phyloP scores from a whole-genome alignment of 306 rosid species.

The Cicer judaicum region DNA sequence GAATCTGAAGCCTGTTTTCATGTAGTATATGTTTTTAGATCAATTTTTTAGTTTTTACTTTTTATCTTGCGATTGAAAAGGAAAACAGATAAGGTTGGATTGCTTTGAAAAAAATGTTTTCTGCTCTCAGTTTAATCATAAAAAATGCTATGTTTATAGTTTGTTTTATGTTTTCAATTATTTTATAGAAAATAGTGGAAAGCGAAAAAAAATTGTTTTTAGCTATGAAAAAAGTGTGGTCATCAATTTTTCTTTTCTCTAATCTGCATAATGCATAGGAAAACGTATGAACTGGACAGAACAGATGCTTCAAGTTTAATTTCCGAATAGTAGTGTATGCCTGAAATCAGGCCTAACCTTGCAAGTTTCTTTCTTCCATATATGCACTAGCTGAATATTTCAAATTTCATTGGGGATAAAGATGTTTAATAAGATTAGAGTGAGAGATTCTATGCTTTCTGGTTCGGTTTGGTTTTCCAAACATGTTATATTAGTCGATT shows the following conservation, averaged over 20 bases:
- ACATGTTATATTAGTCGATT: slow-evolving; percentile 5
- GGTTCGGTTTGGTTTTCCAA: neutral
- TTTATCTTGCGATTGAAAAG: too few relatives aligned
- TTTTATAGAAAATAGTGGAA: too few relatives aligned
- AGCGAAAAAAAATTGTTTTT: too few relatives aligned
- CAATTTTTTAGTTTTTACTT: neutral
- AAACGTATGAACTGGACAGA: neutral
- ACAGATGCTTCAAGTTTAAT: neutral
- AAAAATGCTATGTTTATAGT: too few relatives aligned
- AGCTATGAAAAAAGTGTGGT: neutral
- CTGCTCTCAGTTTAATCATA: too few relatives aligned
- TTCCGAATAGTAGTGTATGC: neutral
- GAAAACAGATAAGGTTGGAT: too few relatives aligned
- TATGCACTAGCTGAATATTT: neutral
- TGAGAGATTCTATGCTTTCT: slow-evolving; percentile 2
- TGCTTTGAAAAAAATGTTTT: too few relatives aligned
- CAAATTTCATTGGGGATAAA: neutral
- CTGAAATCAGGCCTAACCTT: neutral
- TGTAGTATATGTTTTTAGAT: neutral
- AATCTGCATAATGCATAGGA: neutral
- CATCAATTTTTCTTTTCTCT: neutral
- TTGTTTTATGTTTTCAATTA: too few relatives aligned
- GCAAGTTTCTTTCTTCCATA: neutral
- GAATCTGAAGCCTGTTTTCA: neutral
- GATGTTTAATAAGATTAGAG: neutral